Evolutionary conservation across 2,329 filamentous ascomycete species (phyloP).

Genomic region (Cladobotryum mycophilum): DNA sequence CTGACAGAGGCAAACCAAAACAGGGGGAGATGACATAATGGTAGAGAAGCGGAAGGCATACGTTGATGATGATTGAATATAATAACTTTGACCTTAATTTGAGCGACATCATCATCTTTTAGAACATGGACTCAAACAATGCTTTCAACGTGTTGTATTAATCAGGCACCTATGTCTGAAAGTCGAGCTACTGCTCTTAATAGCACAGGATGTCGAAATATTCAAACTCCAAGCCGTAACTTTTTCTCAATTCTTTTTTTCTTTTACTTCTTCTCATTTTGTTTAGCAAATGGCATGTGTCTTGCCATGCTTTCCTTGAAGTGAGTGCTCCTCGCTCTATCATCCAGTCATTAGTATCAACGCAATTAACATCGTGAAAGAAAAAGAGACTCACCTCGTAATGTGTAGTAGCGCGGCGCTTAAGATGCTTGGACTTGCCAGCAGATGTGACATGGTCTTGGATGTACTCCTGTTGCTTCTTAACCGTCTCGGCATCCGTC

Average conservation of each 20-base stretch:
- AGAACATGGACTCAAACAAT: too few species aligned
- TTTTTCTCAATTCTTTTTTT: not conserved
- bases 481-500: constrained; percentile 67
- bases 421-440: constrained; percentile 43
- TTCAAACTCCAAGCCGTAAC: not conserved
- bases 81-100: too few species aligned
- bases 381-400: constrained; percentile 2
- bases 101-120: too few species aligned
- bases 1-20: too few species aligned
- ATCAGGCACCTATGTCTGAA: too few species aligned
- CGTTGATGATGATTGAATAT: too few species aligned
- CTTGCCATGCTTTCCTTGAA: constrained; percentile 88
- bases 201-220: too few species aligned
- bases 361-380: not conserved
- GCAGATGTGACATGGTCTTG: constrained; percentile 47
- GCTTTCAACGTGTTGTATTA: too few species aligned
- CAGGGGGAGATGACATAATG: too few species aligned
- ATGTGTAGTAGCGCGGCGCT: constrained; percentile 3
- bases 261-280: not conserved
- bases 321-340: constrained; percentile 71
- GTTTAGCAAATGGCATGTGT: constrained; percentile 76
- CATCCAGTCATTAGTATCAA: not conserved
- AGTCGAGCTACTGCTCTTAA: too few species aligned
- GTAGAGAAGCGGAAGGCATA: too few species aligned
- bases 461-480: constrained; percentile 62